These are phyloP conservation scores for Hyparrhenia diplandra DNA, from an alignment of 176 grass and related monocot species.

Conservation along the genomic window DNA sequence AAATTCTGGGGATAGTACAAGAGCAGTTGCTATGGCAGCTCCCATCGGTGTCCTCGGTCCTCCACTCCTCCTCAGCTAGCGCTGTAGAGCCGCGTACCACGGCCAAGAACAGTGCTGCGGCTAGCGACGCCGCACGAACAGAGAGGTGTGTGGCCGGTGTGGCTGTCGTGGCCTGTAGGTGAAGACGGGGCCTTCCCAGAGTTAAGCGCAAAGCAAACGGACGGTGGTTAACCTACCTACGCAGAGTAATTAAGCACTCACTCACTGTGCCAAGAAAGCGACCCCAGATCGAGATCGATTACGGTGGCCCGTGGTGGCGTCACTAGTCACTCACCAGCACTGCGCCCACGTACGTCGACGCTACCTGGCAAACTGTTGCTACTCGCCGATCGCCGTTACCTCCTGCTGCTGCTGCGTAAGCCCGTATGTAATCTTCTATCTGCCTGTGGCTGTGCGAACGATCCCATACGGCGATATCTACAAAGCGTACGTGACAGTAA, in stretches of 20 bases:
- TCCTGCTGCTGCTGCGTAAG: too few species aligned
- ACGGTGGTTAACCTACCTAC: conserved; percentile 6
- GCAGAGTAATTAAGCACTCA: neutral
- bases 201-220: neutral
- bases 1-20: too few species aligned
- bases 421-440: too few species aligned
- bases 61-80: neutral
- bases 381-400: too few species aligned
- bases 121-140: too few species aligned
- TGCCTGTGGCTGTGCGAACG: neutral
- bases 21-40: neutral
- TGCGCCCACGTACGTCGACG: too few species aligned
- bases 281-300: too few species aligned
- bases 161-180: too few species aligned
- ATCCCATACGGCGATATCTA: neutral
- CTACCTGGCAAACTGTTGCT: too few species aligned
- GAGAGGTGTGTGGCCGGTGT: too few species aligned
- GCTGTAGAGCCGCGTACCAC: neutral
- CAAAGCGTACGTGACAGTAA: neutral
- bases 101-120: neutral
- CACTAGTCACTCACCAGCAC: neutral
- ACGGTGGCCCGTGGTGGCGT: neutral
- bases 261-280: neutral
- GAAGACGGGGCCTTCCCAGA: neutral
- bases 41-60: neutral